Evolutionary conservation across 2,329 filamentous ascomycete species (phyloP).

Genomic region (Trichoderma sp.): DNA sequence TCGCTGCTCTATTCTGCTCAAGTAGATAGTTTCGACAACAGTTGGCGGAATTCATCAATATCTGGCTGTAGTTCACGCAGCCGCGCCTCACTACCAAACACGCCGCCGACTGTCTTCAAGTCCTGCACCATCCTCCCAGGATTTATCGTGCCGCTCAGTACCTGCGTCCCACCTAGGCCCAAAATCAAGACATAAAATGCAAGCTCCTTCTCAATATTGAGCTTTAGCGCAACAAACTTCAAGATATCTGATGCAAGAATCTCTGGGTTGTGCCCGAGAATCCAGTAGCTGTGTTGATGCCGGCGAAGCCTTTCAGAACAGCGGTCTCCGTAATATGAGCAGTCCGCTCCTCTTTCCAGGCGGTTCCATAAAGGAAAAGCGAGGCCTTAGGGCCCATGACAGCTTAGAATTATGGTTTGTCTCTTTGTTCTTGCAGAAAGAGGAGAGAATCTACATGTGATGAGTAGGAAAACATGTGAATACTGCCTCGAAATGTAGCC

Average conservation of each 20-base stretch:
- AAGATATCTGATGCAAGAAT: neutral
- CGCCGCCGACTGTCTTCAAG: neutral
- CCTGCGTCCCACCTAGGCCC: neutral
- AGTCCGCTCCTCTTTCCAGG: neutral
- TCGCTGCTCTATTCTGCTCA: neutral
- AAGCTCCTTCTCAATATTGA: neutral
- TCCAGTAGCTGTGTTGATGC: neutral
- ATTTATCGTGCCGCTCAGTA: neutral
- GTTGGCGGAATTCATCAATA: neutral
- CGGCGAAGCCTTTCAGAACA: neutral
- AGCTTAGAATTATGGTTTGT: neutral
- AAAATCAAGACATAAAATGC: neutral
- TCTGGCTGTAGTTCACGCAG: neutral
- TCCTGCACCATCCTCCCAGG: neutral
- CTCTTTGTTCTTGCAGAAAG: neutral
- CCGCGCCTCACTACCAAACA: neutral
- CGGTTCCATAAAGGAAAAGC: neutral
- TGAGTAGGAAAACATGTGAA: neutral
- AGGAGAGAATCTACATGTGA: neutral
- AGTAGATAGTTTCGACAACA: neutral
- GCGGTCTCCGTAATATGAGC: neutral
- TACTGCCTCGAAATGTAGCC: too few relatives aligned
- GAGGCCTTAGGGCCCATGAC: neutral
- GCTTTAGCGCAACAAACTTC: neutral
- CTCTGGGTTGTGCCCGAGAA: neutral